Evolutionary conservation across 2,329 filamentous ascomycete species (phyloP).

Genomic region (Chrysoporthe cubensis): DNA sequence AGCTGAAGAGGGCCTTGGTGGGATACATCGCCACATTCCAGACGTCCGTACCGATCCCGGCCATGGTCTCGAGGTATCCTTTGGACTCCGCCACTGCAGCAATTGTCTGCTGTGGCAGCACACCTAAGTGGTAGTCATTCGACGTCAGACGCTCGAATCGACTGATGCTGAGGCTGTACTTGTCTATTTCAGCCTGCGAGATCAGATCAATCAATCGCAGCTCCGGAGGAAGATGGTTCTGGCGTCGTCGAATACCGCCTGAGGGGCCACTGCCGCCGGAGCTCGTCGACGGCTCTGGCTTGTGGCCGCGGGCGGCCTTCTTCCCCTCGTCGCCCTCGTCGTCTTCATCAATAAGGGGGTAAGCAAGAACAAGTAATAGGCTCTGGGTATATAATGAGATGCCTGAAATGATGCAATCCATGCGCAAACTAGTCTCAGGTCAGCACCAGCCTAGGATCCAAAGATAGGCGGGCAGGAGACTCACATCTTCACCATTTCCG

Average conservation of each 20-base stretch:
- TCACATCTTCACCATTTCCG: slow-evolving; percentile 91
- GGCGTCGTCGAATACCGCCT: slow-evolving; percentile 69
- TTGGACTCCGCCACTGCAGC: slow-evolving; percentile 66
- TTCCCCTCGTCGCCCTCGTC: slow-evolving; percentile 54
- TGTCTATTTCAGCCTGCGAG: slow-evolving; percentile 84
- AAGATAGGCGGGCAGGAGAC: slow-evolving; percentile 39
- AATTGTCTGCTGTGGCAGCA: slow-evolving; percentile 73
- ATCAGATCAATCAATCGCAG: slow-evolving; percentile 87
- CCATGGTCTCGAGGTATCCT: slow-evolving; percentile 77
- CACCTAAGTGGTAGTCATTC: slow-evolving; percentile 87
- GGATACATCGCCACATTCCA: slow-evolving; percentile 93
- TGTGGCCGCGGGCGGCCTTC: slow-evolving; percentile 43
- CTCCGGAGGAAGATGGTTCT: slow-evolving; percentile 84
- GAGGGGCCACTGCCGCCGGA: slow-evolving; percentile 62
- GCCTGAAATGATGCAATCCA: slow-evolving; percentile 97
- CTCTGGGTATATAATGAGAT: slow-evolving; percentile 95
- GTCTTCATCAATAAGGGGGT: slow-evolving; percentile 76
- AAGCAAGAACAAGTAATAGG: slow-evolving; percentile 88
- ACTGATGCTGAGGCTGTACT: slow-evolving; percentile 83
- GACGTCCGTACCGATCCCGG: slow-evolving; percentile 73
- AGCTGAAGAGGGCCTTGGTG: slow-evolving; percentile 78
- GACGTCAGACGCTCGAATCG: slow-evolving; percentile 85
- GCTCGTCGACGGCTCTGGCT: slow-evolving; percentile 47
- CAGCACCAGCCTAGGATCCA: slow-evolving; percentile 29
- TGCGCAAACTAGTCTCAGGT: slow-evolving; percentile 70